Conservation (phyloP, 2,329 filamentous ascomycete species). For the Tolypocladium sp. region DNA sequence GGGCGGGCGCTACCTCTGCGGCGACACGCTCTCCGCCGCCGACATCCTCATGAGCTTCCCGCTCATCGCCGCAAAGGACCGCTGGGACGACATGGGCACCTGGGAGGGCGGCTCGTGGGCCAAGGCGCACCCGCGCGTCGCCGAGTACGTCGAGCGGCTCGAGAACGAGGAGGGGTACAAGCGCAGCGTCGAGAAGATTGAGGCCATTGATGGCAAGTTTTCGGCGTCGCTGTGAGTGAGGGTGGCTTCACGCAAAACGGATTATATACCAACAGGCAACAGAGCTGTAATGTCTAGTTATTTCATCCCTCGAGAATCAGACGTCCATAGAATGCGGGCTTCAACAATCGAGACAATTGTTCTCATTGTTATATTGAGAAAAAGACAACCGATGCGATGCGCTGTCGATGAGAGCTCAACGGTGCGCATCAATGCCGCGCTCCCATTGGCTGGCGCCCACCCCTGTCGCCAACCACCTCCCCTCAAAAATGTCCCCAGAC, state of each 20-base stretch:
- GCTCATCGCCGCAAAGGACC: conserved; percentile 32
- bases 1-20: conserved; percentile 38
- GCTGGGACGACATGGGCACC: conserved; percentile 28
- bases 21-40: conserved; percentile 37
- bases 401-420: neutral
- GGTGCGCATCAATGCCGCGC: neutral
- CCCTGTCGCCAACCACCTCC: neutral
- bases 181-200: conserved; percentile 37
- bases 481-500: neutral
- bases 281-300: neutral
- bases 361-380: too few species aligned
- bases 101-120: conserved; percentile 32
- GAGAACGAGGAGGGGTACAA: conserved; percentile 37
- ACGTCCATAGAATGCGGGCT: too few species aligned
- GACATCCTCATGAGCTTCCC: conserved; percentile 46
- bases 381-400: too few species aligned
- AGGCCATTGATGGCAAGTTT: conserved; percentile 35
- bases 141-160: conserved; percentile 36
- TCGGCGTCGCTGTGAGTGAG: conserved; percentile 6
- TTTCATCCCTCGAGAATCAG: neutral
- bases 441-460: neutral
- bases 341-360: too few species aligned
- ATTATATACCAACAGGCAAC: neutral
- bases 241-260: too few species aligned
- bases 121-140: conserved; percentile 32